Conservation (phyloP, 2,329 filamentous ascomycete genomes). For the Verticillium zaregamsianum region DNA sequence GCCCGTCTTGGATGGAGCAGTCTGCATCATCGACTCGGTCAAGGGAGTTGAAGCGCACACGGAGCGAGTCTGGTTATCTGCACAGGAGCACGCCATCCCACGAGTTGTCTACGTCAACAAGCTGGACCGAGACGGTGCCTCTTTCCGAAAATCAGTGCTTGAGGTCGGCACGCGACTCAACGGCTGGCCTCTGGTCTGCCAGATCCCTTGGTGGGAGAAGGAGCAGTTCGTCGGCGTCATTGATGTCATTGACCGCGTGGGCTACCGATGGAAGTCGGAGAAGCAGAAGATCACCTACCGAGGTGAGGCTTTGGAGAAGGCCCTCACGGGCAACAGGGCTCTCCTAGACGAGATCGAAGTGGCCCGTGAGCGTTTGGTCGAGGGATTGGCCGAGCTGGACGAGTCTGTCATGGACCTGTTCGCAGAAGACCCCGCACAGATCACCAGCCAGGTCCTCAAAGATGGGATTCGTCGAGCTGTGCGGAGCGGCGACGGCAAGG, state of each 20-base stretch:
- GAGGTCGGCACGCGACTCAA: constrained; percentile 78
- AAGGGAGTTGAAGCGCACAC: constrained; percentile 96
- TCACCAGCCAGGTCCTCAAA: constrained; percentile 64
- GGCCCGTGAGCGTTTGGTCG: constrained; percentile 74
- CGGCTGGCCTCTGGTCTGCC: constrained; percentile 86
- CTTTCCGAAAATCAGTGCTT: constrained; percentile 78
- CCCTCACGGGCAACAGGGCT: constrained; percentile 42
- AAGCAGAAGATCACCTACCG: constrained; percentile 25
- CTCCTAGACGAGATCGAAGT: constrained; percentile 65
- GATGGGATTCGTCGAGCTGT: constrained; percentile 71
- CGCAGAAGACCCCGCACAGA: constrained; percentile 71
- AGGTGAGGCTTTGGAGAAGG: constrained; percentile 18
- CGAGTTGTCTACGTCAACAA: constrained; percentile 76
- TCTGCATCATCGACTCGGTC: constrained; percentile 90
- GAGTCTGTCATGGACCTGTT: constrained; percentile 82
- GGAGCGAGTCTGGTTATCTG: constrained; percentile 92
- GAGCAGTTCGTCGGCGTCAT: constrained; percentile 79
- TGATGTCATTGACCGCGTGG: constrained; percentile 73
- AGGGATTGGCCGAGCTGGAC: constrained; percentile 83
- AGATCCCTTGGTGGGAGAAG: constrained; percentile 91
- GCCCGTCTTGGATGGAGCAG: constrained; percentile 80
- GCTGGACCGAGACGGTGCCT: constrained; percentile 71
- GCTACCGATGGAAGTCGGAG: constrained; percentile 64
- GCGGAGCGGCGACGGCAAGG: constrained; percentile 60
- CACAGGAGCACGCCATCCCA: constrained; percentile 80